A percentile compares a stretch with the other conserved stretches of the same genome.
These are phyloP conservation scores for Byssothecium circinans DNA, from an alignment of 2,329 filamentous ascomycete genomes.

Conservation along the genomic window DNA sequence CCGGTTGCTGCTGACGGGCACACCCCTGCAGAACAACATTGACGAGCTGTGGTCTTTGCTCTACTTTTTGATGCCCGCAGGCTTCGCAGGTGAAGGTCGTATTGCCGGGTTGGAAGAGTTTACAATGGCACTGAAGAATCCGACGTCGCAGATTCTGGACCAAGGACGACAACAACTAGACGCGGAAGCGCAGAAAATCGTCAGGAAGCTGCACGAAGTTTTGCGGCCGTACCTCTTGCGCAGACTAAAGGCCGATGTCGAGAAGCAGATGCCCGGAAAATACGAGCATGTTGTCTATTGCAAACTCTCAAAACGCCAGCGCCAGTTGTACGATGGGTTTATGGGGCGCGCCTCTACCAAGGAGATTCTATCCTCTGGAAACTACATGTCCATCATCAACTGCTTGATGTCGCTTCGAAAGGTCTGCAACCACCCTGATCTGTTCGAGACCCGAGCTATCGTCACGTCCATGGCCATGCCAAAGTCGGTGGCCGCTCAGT, in stretches of 20 bases:
- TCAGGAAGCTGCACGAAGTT: slow-evolving; percentile 91
- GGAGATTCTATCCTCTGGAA: slow-evolving; percentile 85
- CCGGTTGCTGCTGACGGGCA: slow-evolving; percentile 86
- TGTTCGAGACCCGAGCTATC: slow-evolving; percentile 94
- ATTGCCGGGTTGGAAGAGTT: slow-evolving; percentile 97
- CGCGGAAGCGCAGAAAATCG: slow-evolving; percentile 87
- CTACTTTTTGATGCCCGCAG: slow-evolving; percentile 94
- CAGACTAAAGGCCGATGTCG: slow-evolving; percentile 91
- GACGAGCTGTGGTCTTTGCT: slow-evolving; percentile 96
- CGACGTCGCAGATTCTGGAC: slow-evolving; percentile 93
- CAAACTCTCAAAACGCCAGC: slow-evolving; percentile 89
- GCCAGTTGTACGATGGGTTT: slow-evolving; percentile 95
- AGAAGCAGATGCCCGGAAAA: slow-evolving; percentile 98
- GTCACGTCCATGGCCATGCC: slow-evolving; percentile 95
- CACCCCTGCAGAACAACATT: slow-evolving; percentile 93
- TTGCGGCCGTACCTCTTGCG: slow-evolving; percentile 88
- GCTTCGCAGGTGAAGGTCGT: slow-evolving; percentile 77
- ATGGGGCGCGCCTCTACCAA: slow-evolving; percentile 87
- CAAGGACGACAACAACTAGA: slow-evolving; percentile 93
- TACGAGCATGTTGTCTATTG: slow-evolving; percentile 98
- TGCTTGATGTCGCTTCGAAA: slow-evolving; percentile 97
- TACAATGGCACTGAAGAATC: slow-evolving; percentile 92
- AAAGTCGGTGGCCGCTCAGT: slow-evolving; percentile 74
- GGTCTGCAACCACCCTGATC: slow-evolving; percentile 96
- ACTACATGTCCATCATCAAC: slow-evolving; percentile 97